Base-by-base conservation (phyloP, 352 stramenopile species). In the Phytophthora rubi region DNA sequence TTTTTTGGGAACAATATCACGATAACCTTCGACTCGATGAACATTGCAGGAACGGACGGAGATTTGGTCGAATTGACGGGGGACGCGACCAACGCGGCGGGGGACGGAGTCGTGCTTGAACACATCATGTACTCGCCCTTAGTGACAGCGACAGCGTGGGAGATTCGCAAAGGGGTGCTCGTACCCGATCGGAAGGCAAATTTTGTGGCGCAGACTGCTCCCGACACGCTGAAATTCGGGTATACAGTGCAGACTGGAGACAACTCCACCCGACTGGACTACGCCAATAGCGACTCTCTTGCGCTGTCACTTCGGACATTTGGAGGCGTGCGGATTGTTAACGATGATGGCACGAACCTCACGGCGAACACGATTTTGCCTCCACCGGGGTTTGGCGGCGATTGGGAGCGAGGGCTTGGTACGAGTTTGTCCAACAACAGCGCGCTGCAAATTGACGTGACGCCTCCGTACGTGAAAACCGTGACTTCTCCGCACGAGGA, bases 1-100 rank as follows among this genome's bases (percentile, higher is more conserved):
- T 94, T 84, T 55, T 87, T 90, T 47, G 86, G 86, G 28, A 94
- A 92, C 65, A 92, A 91, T 62, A 92, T 93, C 61, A 91, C 82
- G 0, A 59, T 94, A 21, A 91, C 84, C 1, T 94, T 91, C 65
- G 85, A 93, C 53, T 90, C 82, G 4, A 79, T 93, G 59, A 94
- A 94, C 63, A 80, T 89, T 23, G 73, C 74, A 32, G 82, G 83
- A 28, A 57, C 53, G 6, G 86, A 94, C 54, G 86, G 86, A 68
- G 76, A 95, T 71, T 61, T 95, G 10, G 79, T 86, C 0, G 77
- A 82, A 37, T 73, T 95, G 67, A 87, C 77, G 6, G 80, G 73
- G 2, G 85, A 93, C 49, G 42, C 52, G 13, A 67, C 62, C 26
- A 95, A 95, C 39, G 32, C 23, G 6, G 58, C 68, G 2, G 87